Evolutionary conservation across 306 rosid species (phyloP).

Genomic region (Rosa multiflora): DNA sequence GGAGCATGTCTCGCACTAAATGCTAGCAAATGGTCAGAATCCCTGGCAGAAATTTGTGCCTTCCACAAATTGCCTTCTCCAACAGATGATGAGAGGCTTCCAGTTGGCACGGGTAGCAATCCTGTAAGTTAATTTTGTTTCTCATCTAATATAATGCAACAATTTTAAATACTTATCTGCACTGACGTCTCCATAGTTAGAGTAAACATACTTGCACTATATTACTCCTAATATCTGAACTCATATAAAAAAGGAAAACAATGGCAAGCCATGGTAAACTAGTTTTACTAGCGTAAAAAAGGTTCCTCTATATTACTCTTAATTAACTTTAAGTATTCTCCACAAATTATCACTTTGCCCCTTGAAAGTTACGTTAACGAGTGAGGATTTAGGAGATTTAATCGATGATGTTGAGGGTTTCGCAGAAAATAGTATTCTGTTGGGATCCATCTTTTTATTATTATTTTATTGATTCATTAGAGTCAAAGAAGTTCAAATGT

Average conservation of each 20-base stretch:
- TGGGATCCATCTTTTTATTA: not conserved
- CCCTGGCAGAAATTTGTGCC: conserved; percentile 68
- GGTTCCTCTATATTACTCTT: not conserved
- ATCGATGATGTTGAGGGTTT: not conserved
- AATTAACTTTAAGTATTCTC: not conserved
- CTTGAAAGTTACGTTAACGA: not conserved
- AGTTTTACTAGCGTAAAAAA: not conserved
- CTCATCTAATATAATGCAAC: not conserved
- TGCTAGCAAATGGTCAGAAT: conserved; percentile 69
- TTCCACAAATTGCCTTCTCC: conserved; percentile 68
- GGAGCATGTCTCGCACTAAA: conserved; percentile 90
- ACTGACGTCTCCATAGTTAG: not conserved
- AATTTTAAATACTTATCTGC: conserved; percentile 21
- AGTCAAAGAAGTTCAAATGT: not conserved
- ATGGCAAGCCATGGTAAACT: not conserved
- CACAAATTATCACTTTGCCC: not conserved
- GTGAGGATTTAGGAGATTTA: not conserved
- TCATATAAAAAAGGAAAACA: not conserved
- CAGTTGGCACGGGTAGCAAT: conserved; percentile 97
- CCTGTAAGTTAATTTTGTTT: conserved; percentile 66
- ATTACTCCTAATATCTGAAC: not conserved
- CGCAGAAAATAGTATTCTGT: not conserved
- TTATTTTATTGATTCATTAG: not conserved
- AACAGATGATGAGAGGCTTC: conserved; percentile 85
- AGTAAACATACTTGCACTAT: not conserved